These are phyloP conservation scores for Auricularia sp. DNA, from an alignment of 768 basidiomycete species.

Conservation along the genomic window DNA sequence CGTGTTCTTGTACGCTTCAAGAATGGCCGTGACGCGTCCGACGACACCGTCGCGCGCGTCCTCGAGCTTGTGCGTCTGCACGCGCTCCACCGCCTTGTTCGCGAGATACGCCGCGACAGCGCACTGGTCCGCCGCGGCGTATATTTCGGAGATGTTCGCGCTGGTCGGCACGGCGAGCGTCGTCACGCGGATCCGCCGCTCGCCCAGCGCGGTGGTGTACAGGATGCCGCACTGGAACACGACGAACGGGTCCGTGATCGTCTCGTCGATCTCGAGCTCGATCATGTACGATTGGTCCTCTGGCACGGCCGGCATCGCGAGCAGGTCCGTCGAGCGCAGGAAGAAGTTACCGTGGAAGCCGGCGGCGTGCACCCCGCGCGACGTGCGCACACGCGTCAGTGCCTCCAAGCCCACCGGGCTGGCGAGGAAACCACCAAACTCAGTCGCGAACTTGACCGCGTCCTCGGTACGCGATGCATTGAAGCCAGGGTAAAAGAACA, in stretches of 20 bases:
- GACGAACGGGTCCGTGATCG: conserved; percentile 80
- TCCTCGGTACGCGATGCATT: conserved; percentile 91
- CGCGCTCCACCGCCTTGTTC: conserved; percentile 88
- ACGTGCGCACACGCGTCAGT: conserved; percentile 98
- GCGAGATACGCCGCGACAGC: conserved; percentile 76
- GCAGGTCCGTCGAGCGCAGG: conserved; percentile 89
- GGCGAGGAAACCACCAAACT: conserved; percentile 86
- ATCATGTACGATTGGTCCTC: conserved; percentile 93
- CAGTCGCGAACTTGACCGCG: conserved; percentile 95
- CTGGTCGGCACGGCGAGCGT: conserved; percentile 84
- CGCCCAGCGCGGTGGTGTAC: conserved; percentile 59
- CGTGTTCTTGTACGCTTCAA: conserved; percentile 85
- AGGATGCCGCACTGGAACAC: conserved; percentile 91
- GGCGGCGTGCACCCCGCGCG: conserved; percentile 72
- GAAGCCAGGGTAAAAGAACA: conserved; percentile 97
- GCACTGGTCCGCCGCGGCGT: conserved; percentile 82
- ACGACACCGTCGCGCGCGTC: conserved; percentile 79
- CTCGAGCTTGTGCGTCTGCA: conserved; percentile 76
- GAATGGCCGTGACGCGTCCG: conserved; percentile 74
- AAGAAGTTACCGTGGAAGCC: conserved; percentile 99
- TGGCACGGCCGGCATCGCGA: conserved; percentile 94
- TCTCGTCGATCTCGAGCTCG: conserved; percentile 93
- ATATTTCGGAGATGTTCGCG: conserved; percentile 77
- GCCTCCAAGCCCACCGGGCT: conserved; percentile 95
- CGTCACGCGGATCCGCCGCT: conserved; percentile 84